Evolutionary conservation across 345 rosid genomes (phyloP), one percentile per base, ranked within the genome.

Genomic region (Ceriops zippeliana): DNA sequence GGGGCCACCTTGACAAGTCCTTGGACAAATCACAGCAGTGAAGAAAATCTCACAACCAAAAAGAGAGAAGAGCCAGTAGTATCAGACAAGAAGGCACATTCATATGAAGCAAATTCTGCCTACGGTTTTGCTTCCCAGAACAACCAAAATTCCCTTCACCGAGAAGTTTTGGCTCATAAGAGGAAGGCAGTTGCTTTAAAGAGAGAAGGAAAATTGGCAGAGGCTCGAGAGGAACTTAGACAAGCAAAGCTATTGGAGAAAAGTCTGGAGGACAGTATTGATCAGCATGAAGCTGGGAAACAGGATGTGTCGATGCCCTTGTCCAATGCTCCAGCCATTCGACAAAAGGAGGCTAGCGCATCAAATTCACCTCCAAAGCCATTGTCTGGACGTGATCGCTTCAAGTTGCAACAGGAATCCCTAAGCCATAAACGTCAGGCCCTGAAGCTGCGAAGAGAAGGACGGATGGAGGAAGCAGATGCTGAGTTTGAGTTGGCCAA

Each of bases 401-500:
- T 87, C 72, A 93, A 88, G 78, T 58, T 93, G 74, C 98, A 93
- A 62, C 96, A 91, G 76, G 87, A 93, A 72, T 91, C 98, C 51
- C 85, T 91, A 10, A 65, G 84, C 63, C 98, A 89, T 76, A 91
- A 93, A 75, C 90, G 95, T 15, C 88, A 82, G 80, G 98, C 96
- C 62, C 78, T 93, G 83, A 93, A 89, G 77, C 83, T 91, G 69
- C 80, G 96, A 2, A 90, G 87, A 63, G 97, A 76, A 82, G 98
- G 96, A 68, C 81, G 81, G 52, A 72, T 76, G 73, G 80, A 82
- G 73, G 96, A 91, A 86, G 99, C 99, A 20, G 98, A 95, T 70
- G 96, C 92, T 37, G 96, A 95, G 79, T 80, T 84, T 70, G 98
- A 95, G 78, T 63, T 86, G 47, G 99, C 99, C 70, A 95, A 88